These are phyloP conservation scores for Taiozyma onychis DNA, from an alignment of 1,139 yeast species.

Conservation along the genomic window DNA sequence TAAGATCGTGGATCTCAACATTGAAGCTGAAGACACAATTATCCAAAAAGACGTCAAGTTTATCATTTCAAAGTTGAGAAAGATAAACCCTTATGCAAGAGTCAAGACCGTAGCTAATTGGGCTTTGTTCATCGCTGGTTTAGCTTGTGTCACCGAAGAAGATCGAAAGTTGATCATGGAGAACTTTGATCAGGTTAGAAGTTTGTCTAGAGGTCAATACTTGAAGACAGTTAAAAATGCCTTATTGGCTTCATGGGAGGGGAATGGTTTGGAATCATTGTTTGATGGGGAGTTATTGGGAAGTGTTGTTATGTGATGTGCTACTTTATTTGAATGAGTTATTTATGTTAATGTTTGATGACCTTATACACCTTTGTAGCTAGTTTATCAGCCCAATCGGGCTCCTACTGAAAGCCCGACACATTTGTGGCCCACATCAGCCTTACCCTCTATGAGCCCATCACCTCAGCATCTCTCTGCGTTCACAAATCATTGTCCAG, in stretches of 20 bases:
- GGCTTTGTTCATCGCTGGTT: conserved; percentile 19
- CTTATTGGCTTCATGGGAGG: conserved; percentile 15
- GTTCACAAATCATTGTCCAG: not conserved
- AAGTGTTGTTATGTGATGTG: conserved; percentile 7
- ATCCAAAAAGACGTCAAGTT: conserved; percentile 13
- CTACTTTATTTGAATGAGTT: not conserved
- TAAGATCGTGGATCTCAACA: conserved; percentile 9
- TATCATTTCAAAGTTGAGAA: conserved; percentile 5
- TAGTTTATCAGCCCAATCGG: too few species aligned
- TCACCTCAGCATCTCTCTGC: not conserved
- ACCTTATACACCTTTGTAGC: not conserved
- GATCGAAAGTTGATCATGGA: conserved; percentile 7
- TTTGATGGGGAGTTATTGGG: conserved; percentile 10
- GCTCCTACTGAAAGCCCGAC: too few species aligned
- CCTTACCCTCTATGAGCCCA: not conserved
- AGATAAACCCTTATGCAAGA: conserved; percentile 4
- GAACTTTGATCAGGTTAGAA: conserved; percentile 6
- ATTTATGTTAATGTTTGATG: not conserved
- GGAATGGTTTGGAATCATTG: conserved; percentile 15
- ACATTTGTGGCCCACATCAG: not conserved
- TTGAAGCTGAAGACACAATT: conserved; percentile 4
- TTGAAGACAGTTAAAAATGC: conserved; percentile 10
- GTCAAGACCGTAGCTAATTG: conserved; percentile 13
- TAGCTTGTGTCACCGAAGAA: conserved; percentile 7
- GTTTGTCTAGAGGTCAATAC: conserved; percentile 11